Evolutionary conservation across 2,329 filamentous ascomycete genomes (phyloP).

Genomic region (Penicillium decumbens): DNA sequence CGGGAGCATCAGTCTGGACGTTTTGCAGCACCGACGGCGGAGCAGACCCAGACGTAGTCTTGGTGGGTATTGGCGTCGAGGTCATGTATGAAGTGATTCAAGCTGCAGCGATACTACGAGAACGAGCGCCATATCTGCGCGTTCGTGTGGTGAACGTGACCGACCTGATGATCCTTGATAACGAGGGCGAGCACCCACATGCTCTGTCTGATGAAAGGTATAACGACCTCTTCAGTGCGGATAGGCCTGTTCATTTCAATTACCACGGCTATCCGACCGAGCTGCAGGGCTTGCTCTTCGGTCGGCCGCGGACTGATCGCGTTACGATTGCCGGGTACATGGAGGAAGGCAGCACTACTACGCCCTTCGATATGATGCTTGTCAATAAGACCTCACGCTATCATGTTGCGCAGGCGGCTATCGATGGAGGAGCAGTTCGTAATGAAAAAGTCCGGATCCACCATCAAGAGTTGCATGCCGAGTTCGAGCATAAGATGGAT

Average conservation of each 20-base stretch:
- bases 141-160: constrained; percentile 63
- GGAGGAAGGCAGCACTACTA: constrained; percentile 64
- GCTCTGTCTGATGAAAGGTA: constrained; percentile 52
- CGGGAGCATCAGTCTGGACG: constrained; percentile 57
- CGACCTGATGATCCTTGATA: constrained; percentile 59
- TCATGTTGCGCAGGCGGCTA: constrained; percentile 54
- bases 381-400: constrained; percentile 58
- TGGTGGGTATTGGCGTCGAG: constrained; percentile 62
- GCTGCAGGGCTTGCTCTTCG: constrained; percentile 59
- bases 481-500: constrained; percentile 48
- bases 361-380: constrained; percentile 67
- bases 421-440: constrained; percentile 46
- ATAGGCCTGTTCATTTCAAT: constrained; percentile 58
- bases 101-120: constrained; percentile 54
- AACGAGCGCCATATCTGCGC: constrained; percentile 49
- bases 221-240: constrained; percentile 53
- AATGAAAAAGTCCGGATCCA: constrained; percentile 48
- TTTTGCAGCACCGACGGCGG: constrained; percentile 58
- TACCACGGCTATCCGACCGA: constrained; percentile 63
- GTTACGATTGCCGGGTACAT: constrained; percentile 57
- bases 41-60: constrained; percentile 56
- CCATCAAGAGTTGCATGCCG: constrained; percentile 46
- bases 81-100: constrained; percentile 62
- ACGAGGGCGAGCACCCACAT: constrained; percentile 56
- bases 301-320: constrained; percentile 49